Evolutionary conservation across 257 asterid genomes (phyloP).

Genomic region (Scutellaria baicalensis): DNA sequence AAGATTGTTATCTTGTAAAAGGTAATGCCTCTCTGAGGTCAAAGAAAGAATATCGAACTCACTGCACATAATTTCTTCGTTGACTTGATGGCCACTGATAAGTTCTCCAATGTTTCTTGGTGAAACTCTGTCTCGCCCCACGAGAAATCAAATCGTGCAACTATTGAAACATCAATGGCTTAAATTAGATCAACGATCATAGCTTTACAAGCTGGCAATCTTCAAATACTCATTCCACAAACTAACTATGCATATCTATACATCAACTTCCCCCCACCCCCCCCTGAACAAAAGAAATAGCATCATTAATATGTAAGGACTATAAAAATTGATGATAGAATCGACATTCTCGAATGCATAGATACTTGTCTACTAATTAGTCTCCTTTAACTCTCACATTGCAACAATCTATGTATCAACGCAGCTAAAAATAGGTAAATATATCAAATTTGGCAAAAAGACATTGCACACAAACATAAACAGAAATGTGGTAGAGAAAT

Average conservation of each 20-base stretch:
- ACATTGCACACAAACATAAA: background rate
- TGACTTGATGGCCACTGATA: slow-evolving; percentile 55
- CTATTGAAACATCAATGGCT: slow-evolving; percentile 23
- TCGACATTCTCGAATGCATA: background rate
- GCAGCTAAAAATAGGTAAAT: background rate
- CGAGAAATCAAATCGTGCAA: slow-evolving; percentile 89
- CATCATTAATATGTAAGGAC: background rate
- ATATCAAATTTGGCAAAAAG: background rate
- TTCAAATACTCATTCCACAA: background rate
- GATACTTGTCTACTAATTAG: background rate
- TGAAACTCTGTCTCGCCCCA: slow-evolving; percentile 76
- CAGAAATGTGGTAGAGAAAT: slow-evolving; percentile 1
- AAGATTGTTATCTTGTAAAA: background rate
- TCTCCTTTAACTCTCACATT: background rate
- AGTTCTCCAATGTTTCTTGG: slow-evolving; percentile 70
- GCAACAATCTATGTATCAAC: background rate
- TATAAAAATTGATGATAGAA: too few species aligned
- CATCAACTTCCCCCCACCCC: background rate
- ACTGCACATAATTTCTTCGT: slow-evolving; percentile 77
- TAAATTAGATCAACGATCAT: background rate
- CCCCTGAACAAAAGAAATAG: background rate
- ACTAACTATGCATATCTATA: background rate
- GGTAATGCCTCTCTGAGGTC: background rate
- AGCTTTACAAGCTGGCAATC: background rate
- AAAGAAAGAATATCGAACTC: slow-evolving; percentile 20